phyloP scores from a whole-genome alignment of 2,329 filamentous ascomycete genomes.

The Aspergillus vadensis region DNA sequence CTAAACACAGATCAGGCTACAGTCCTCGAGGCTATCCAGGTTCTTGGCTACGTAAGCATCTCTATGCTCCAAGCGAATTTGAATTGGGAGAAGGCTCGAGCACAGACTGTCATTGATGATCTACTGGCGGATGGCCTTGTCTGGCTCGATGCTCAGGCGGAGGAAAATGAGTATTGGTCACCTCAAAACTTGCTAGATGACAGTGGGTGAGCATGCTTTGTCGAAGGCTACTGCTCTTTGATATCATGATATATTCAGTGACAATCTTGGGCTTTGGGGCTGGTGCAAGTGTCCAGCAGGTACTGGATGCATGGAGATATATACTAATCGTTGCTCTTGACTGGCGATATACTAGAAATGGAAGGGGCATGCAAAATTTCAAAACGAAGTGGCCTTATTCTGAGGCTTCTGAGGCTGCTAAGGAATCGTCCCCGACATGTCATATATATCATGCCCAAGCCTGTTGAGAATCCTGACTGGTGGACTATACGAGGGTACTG shows the following conservation, averaged over 20 bases:
- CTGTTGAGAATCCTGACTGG: too few relatives aligned
- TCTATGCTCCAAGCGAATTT: constrained; percentile 87
- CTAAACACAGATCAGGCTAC: constrained; percentile 91
- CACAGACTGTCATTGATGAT: constrained; percentile 89
- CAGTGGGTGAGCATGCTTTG: constrained; percentile 33
- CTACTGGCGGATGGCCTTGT: constrained; percentile 84
- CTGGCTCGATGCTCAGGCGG: constrained; percentile 85
- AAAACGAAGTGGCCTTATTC: too few relatives aligned
- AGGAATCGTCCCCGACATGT: too few relatives aligned
- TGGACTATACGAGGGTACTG: too few relatives aligned
- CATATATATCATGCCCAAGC: too few relatives aligned
- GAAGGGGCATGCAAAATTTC: too few relatives aligned
- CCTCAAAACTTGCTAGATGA: constrained; percentile 49
- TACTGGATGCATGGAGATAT: background rate
- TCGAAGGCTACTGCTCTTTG: background rate
- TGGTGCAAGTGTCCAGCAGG: background rate
- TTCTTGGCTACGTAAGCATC: constrained; percentile 86
- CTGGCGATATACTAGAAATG: too few relatives aligned
- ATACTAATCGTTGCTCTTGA: too few relatives aligned
- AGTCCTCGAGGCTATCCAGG: constrained; percentile 86
- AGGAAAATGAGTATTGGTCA: constrained; percentile 90
- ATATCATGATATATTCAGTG: background rate
- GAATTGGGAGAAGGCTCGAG: constrained; percentile 78
- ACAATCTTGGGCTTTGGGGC: background rate
- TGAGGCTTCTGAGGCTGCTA: too few relatives aligned